Evolutionary conservation across 768 basidiomycete genomes (phyloP).

Genomic region (Cyathus striatus): DNA sequence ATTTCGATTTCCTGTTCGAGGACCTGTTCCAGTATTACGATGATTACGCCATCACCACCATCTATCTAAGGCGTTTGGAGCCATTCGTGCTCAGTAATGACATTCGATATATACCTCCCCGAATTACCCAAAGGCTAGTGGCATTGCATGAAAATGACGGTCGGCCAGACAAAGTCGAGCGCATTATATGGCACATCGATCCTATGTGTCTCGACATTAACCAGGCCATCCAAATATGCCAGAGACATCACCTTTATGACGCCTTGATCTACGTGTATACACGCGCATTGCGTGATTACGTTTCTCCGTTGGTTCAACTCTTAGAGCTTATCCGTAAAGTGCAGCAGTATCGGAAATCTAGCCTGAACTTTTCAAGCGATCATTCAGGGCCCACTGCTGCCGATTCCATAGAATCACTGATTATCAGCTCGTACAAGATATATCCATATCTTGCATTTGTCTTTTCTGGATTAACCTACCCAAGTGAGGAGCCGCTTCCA

Average conservation of each 20-base stretch:
- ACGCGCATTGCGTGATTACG: slow-evolving; percentile 80
- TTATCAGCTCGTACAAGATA: slow-evolving; percentile 84
- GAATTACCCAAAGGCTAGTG: slow-evolving; percentile 82
- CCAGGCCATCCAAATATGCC: slow-evolving; percentile 85
- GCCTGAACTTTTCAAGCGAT: slow-evolving; percentile 21
- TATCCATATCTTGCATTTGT: slow-evolving; percentile 83
- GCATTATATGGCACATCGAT: slow-evolving; percentile 94
- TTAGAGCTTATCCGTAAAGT: slow-evolving; percentile 71
- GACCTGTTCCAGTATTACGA: slow-evolving; percentile 91
- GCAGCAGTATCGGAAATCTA: slow-evolving; percentile 44
- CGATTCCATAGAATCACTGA: slow-evolving; percentile 44
- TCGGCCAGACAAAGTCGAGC: slow-evolving; percentile 75
- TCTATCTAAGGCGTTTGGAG: slow-evolving; percentile 81
- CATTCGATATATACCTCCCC: slow-evolving; percentile 77
- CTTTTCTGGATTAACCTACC: slow-evolving; percentile 82
- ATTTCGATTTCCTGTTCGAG: slow-evolving; percentile 87
- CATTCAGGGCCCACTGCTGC: slow-evolving; percentile 19
- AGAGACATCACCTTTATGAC: slow-evolving; percentile 80
- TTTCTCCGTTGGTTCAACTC: slow-evolving; percentile 84
- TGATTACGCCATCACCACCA: slow-evolving; percentile 73
- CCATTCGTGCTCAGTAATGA: slow-evolving; percentile 71
- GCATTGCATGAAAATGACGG: slow-evolving; percentile 68
- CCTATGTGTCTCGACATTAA: slow-evolving; percentile 89
- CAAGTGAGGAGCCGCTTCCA: slow-evolving; percentile 70
- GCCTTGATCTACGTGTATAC: slow-evolving; percentile 94